phyloP scores from a whole-genome alignment of 352 stramenopile species.

The Blastocystis sp. region DNA sequence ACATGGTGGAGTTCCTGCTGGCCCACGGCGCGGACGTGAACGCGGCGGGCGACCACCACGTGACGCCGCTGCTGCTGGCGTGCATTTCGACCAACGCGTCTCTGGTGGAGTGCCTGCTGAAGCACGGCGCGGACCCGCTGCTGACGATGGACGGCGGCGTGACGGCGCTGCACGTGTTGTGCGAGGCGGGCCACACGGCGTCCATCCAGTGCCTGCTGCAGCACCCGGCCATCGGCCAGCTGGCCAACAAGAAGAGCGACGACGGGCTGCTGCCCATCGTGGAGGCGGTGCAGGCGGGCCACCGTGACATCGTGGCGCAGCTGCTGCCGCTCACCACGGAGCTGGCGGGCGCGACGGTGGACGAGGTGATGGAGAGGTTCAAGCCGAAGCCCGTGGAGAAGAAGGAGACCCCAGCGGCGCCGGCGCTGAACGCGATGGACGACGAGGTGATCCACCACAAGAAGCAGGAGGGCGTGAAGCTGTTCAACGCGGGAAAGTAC shows the following conservation, averaged over 20 bases:
- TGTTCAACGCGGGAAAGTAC: conserved; percentile 48
- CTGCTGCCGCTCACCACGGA: conserved; percentile 35
- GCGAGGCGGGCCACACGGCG: conserved; percentile 23
- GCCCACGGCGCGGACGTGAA: conserved; percentile 18
- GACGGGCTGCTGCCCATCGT: conserved; percentile 21
- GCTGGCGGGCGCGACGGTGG: background rate
- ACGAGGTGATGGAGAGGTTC: conserved; percentile 25
- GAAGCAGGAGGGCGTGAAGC: conserved; percentile 31
- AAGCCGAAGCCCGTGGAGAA: conserved; percentile 13
- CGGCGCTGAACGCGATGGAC: background rate
- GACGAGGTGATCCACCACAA: conserved; percentile 22
- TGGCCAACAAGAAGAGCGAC: conserved; percentile 17
- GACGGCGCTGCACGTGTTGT: conserved; percentile 26
- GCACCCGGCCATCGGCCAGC: conserved; percentile 7
- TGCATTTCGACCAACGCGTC: conserved; percentile 44
- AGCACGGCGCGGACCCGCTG: conserved; percentile 38
- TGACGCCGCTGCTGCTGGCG: conserved; percentile 63
- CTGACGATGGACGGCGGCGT: conserved; percentile 12
- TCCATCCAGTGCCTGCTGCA: conserved; percentile 17
- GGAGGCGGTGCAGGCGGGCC: conserved; percentile 14
- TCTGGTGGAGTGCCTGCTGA: conserved; percentile 5
- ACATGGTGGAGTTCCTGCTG: conserved; percentile 24
- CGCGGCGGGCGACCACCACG: background rate
- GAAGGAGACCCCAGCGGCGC: background rate
- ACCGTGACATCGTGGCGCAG: conserved; percentile 14